Conservation (phyloP, 306 rosid genomes). For the Alnus glutinosa region DNA sequence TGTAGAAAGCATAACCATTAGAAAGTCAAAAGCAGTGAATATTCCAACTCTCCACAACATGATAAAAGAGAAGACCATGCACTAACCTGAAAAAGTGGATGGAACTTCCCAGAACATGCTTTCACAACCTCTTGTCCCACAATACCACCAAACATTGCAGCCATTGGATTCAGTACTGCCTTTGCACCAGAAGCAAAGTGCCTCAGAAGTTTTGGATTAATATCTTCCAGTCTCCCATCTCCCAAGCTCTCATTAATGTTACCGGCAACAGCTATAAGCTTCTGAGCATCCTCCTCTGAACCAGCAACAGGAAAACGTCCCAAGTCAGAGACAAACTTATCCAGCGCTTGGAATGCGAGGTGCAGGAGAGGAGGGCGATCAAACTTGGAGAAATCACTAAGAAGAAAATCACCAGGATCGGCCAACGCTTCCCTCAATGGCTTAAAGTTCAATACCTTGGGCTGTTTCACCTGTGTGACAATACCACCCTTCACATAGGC, state of each 20-base stretch:
- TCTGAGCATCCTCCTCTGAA: constrained; percentile 77
- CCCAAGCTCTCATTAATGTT: constrained; percentile 54
- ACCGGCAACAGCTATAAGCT: constrained; percentile 57
- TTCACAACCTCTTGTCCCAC: constrained; percentile 97
- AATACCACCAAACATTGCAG: constrained; percentile 98
- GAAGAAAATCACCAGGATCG: constrained; percentile 84
- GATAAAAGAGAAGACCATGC: not conserved
- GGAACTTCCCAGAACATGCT: constrained; percentile 98
- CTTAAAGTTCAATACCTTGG: constrained; percentile 76
- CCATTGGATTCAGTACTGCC: constrained; percentile 95
- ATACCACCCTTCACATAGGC: constrained; percentile 78
- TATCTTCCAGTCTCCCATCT: constrained; percentile 67
- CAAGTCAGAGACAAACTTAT: constrained; percentile 57
- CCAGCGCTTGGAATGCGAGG: constrained; percentile 78
- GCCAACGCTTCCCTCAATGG: constrained; percentile 63
- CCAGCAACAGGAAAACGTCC: constrained; percentile 80
- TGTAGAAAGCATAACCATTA: not conserved
- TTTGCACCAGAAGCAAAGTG: constrained; percentile 86
- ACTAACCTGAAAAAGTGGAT: constrained; percentile 86
- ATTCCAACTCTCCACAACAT: not conserved
- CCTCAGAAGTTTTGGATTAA: constrained; percentile 70
- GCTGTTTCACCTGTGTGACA: constrained; percentile 81
- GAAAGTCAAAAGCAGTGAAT: not conserved
- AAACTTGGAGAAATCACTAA: constrained; percentile 86
- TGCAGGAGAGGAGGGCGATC: constrained; percentile 79